Conservation (phyloP, 2,329 filamentous ascomycete species). For the Ascomycota sp. region DNA sequence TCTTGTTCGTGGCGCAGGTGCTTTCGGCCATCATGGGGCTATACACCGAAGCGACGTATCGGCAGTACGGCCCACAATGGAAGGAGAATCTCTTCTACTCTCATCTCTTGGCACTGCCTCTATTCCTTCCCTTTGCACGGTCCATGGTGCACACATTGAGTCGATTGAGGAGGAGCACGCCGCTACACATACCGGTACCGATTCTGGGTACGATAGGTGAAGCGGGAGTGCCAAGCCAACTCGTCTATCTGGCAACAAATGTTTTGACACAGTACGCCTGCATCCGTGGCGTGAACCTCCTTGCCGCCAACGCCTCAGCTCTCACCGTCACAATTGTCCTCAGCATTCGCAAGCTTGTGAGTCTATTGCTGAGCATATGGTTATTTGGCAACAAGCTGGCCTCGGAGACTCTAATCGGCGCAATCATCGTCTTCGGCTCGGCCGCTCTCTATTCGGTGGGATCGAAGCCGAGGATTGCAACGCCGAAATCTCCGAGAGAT, state of each 20-base stretch:
- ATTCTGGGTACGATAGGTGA: slow-evolving; percentile 3
- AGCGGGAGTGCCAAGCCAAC: slow-evolving; percentile 38
- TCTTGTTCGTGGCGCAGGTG: slow-evolving; percentile 74
- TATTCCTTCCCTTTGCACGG: slow-evolving; percentile 54
- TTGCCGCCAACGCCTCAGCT: slow-evolving; percentile 73
- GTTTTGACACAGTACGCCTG: slow-evolving; percentile 85
- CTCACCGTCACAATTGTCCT: slow-evolving; percentile 92
- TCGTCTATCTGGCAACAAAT: slow-evolving; percentile 53
- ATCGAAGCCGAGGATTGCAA: slow-evolving; percentile 10
- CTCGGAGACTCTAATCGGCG: slow-evolving; percentile 58
- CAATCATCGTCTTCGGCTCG: slow-evolving; percentile 69
- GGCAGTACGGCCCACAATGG: slow-evolving; percentile 72
- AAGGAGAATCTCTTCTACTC: slow-evolving; percentile 94
- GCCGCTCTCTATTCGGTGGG: slow-evolving; percentile 85
- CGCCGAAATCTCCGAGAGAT: too few relatives aligned
- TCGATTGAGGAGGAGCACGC: slow-evolving; percentile 41
- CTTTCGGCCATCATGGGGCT: slow-evolving; percentile 88
- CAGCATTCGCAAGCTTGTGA: slow-evolving; percentile 86
- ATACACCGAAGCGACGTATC: slow-evolving; percentile 83
- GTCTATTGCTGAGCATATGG: slow-evolving; percentile 78
- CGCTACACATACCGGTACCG: slow-evolving; percentile 19
- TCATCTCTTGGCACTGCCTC: slow-evolving; percentile 50
- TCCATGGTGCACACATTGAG: slow-evolving; percentile 43
- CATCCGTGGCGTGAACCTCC: slow-evolving; percentile 87
- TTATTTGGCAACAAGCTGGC: slow-evolving; percentile 76